phyloP scores from a whole-genome alignment of 768 basidiomycete species.

The Dentipellis fragilis region DNA sequence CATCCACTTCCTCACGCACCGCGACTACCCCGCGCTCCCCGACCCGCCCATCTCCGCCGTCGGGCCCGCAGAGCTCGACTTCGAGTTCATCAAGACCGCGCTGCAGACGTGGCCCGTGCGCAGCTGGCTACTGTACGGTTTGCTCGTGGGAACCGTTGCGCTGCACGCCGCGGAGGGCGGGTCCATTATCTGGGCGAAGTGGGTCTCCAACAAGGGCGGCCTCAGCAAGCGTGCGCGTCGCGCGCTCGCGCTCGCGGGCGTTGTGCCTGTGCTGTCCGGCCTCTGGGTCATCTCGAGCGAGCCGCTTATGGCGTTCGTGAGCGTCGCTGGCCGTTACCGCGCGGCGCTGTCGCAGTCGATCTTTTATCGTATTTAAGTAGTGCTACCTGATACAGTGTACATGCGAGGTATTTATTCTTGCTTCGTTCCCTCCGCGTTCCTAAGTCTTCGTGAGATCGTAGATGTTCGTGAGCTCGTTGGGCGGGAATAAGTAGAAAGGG shows the following conservation, averaged over 20 bases:
- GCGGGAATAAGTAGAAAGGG: no score
- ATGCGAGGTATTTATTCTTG: not conserved
- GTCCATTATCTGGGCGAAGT: constrained; percentile 41
- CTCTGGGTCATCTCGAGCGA: constrained; percentile 44
- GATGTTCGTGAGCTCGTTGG: not conserved
- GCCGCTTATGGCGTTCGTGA: constrained; percentile 44
- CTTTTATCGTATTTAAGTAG: constrained; percentile 34
- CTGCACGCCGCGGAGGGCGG: constrained; percentile 59
- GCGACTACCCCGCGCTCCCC: constrained; percentile 39
- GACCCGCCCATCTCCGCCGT: constrained; percentile 42
- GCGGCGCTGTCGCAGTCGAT: constrained; percentile 37
- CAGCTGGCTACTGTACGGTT: constrained; percentile 53
- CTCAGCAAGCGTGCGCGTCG: constrained; percentile 21
- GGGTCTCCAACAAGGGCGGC: constrained; percentile 24
- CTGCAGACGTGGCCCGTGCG: constrained; percentile 51
- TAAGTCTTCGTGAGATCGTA: not conserved
- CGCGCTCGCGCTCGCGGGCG: constrained; percentile 27
- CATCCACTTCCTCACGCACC: constrained; percentile 62
- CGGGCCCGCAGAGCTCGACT: constrained; percentile 72
- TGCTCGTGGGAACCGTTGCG: constrained; percentile 43
- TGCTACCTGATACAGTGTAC: not conserved
- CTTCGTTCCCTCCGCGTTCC: not conserved
- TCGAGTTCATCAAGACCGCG: constrained; percentile 72
- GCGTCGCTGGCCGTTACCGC: constrained; percentile 38
- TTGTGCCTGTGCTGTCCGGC: constrained; percentile 47